phyloP scores from a whole-genome alignment of 2,329 filamentous ascomycete genomes.

The Myotisia sp. region DNA sequence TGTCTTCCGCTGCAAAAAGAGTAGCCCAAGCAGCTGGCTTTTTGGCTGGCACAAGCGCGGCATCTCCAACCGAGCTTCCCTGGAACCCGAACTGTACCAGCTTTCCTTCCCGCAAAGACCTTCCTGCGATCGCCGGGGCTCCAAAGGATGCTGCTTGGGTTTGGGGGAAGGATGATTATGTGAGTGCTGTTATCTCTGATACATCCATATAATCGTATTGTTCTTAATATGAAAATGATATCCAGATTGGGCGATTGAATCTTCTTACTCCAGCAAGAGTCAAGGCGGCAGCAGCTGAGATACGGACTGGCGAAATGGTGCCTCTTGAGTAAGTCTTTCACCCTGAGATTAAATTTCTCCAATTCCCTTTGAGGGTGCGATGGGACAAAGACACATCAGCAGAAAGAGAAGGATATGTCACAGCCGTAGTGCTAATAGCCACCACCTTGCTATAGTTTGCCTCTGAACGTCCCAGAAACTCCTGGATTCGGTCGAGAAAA shows the following conservation, averaged over 20 bases:
- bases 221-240: no score
- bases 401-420: neutral
- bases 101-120: constrained; percentile 40
- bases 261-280: constrained; percentile 43
- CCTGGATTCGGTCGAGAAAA: constrained; percentile 39
- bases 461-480: constrained; percentile 38
- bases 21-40: constrained; percentile 9
- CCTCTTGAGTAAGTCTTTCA: constrained; percentile 34
- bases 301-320: constrained; percentile 42
- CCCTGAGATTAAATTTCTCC: neutral
- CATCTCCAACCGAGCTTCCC: constrained; percentile 26
- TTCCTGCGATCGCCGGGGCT: constrained; percentile 38
- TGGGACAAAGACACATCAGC: neutral
- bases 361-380: neutral
- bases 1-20: constrained; percentile 9
- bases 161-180: constrained; percentile 43
- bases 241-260: constrained; percentile 36
- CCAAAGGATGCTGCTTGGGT: constrained; percentile 46
- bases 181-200: constrained; percentile 15
- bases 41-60: constrained; percentile 12
- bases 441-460: constrained; percentile 27
- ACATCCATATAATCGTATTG: neutral
- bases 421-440: neutral
- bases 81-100: constrained; percentile 40
- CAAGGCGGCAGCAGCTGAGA: constrained; percentile 39